Evolutionary conservation across 2,329 filamentous ascomycete genomes (phyloP).

Genomic region (Penicillium sp.): DNA sequence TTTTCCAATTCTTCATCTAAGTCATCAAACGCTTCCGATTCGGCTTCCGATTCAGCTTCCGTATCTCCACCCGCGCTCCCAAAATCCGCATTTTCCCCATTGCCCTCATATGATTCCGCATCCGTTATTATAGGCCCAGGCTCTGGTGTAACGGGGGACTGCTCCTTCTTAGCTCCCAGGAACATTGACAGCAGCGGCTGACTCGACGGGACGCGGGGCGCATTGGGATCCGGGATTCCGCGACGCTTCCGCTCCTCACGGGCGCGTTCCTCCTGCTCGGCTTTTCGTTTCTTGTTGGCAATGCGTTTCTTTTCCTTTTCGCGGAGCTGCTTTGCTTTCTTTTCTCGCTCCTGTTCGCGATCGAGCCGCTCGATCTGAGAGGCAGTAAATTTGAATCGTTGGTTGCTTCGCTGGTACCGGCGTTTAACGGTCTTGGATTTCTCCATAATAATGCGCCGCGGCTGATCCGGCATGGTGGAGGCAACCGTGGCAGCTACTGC

Average conservation of each 20-base stretch:
- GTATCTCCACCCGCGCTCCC: background rate
- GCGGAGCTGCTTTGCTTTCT: constrained; percentile 40
- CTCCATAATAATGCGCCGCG: constrained; percentile 37
- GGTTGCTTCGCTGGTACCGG: constrained; percentile 40
- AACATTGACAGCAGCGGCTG: constrained; percentile 38
- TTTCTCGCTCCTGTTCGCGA: constrained; percentile 43
- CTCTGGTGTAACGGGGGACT: background rate
- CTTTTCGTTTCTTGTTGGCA: constrained; percentile 37
- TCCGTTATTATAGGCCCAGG: constrained; percentile 2
- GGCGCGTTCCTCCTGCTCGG: constrained; percentile 35
- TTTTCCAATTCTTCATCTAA: constrained; percentile 22
- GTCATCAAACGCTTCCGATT: constrained; percentile 24
- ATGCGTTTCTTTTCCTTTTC: constrained; percentile 37
- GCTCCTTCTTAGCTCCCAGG: constrained; percentile 20
- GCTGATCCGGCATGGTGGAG: constrained; percentile 31
- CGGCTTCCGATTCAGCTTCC: constrained; percentile 22
- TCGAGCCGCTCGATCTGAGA: constrained; percentile 41
- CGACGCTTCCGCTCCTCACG: constrained; percentile 35
- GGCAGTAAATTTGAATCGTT: constrained; percentile 36
- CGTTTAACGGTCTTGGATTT: constrained; percentile 42
- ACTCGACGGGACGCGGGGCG: constrained; percentile 33
- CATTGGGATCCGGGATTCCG: constrained; percentile 35
- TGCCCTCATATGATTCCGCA: constrained; percentile 1
- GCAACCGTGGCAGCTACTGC: constrained; percentile 22
- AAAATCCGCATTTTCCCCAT: background rate